These are phyloP conservation scores for Colletotrichum abscissum DNA, from an alignment of 2,329 filamentous ascomycete species.

Conservation along the genomic window DNA sequence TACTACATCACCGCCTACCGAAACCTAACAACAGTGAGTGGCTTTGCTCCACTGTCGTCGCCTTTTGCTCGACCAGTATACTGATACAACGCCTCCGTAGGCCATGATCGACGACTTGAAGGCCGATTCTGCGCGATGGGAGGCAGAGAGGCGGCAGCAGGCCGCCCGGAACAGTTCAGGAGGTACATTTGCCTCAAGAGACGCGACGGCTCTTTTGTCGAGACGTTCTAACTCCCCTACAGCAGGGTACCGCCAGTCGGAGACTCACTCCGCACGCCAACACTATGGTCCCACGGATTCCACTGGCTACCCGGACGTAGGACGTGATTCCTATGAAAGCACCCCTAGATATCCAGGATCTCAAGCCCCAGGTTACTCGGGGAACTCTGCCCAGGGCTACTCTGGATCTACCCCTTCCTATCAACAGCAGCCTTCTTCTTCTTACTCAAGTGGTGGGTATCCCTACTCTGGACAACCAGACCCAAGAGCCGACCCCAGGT, in stretches of 20 bases:
- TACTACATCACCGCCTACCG: slow-evolving; percentile 85
- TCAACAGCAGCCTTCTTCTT: slow-evolving; percentile 31
- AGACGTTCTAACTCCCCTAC: slow-evolving; percentile 69
- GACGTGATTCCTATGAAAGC: slow-evolving; percentile 55
- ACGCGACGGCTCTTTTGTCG: slow-evolving; percentile 57
- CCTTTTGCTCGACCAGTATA: neutral
- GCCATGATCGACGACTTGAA: slow-evolving; percentile 74
- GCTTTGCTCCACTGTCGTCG: neutral
- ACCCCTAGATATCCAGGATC: slow-evolving; percentile 62
- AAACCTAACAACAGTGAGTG: slow-evolving; percentile 79
- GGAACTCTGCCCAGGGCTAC: slow-evolving; percentile 48
- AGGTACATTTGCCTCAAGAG: slow-evolving; percentile 69
- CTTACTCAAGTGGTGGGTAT: slow-evolving; percentile 35
- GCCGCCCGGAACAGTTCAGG: slow-evolving; percentile 63
- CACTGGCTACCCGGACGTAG: slow-evolving; percentile 44
- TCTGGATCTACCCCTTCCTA: slow-evolving; percentile 25
- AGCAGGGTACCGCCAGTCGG: slow-evolving; percentile 69
- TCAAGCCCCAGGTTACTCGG: slow-evolving; percentile 61
- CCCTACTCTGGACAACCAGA: slow-evolving; percentile 36
- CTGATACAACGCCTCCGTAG: slow-evolving; percentile 46
- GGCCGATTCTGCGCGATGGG: slow-evolving; percentile 71
- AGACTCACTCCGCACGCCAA: slow-evolving; percentile 58
- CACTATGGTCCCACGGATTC: slow-evolving; percentile 54
- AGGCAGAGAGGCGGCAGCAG: slow-evolving; percentile 68
- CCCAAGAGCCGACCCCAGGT: slow-evolving; percentile 32